Base-by-base conservation (phyloP, 352 stramenopile genomes). In the Thalassiosira allenii region DNA sequence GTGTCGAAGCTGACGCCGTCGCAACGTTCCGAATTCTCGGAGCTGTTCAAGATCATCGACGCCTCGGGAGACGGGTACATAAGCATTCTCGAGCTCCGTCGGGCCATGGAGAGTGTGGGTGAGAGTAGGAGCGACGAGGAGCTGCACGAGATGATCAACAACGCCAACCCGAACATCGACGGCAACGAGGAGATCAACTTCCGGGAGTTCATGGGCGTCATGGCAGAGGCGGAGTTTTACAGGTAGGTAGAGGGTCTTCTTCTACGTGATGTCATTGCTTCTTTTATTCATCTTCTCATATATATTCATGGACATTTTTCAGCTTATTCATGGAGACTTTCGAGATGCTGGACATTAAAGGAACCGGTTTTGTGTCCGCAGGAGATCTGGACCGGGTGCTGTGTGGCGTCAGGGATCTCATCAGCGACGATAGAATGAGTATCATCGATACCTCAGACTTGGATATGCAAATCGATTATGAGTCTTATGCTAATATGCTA, bases 301-400 rank as follows among this genome's bases (percentile, higher is more conserved):
- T n/a, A n/a, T n/a, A n/a, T n/a, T n/a, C n/a, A n/a, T n/a, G n/a
- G n/a, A n/a, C n/a, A n/a, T n/a, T n/a, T n/a, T n/a, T n/a, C n/a
- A n/a, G n/a, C n/a, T n/a, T n/a, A n/a, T 95, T 95, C 64, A 74
- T 87, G 33, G 91, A 95, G 20, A 93, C 90, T 0, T 95, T 95
- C 54, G 43, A 77, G 33, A 81, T 83, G 33, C 82, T 95, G 34
- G 91, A 95, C 83, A 72, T 62, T 4, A 53, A 91, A 1, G 86
- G 92, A 67, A 86, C 81, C 11, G 91, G 91, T 23, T 95, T 89
- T 77, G 81, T 95, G 8, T 81, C 78, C 9, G 89, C 89, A 2
- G 72, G 62, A 12, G 87, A 92, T 72, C 81, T 94, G 32, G 84
- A 93, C 67, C 69, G 78, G n/a, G 81, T 92, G 6, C 62, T 94